Base-by-base conservation (phyloP, 129 eudicot species). In the Flaveria sonorensis region DNA sequence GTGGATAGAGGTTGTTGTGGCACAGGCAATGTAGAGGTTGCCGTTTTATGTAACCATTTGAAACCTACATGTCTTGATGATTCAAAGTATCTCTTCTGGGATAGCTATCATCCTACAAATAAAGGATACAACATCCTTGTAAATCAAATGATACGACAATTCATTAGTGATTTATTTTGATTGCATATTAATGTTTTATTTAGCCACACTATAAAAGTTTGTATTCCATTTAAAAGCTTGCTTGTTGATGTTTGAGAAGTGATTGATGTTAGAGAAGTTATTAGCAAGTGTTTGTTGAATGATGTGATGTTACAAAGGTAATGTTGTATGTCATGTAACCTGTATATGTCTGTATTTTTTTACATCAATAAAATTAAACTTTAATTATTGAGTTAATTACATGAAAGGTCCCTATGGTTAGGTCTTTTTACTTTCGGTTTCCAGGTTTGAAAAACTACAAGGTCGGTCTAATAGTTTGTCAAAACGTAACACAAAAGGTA, bases 1-100 rank as follows among this genome's bases (percentile, higher is more conserved):
- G 77, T 73, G 68, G 77, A 73, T 40, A 57, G 4, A 71, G 96
- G 96, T 14, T 87, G 96, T 30, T 87, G 96, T 71, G 92, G 96
- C 52, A 78, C 88, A 12, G 96, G 96, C 8, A 51, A 59, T 28
- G 19, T 89, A 36, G 92, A 89, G 73, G 88, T 81, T 0, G 43
- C 85, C 3, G 3, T 71, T 5, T 43, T 87, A 1, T 89, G 96
- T 59, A 89, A 79, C 68, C 18, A 32, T 18, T 48, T 55, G 55
- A 56, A 63, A 12, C 56, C 30, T 12, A 52, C 81, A 18, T 89
- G 96, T 75, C 46, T 67, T 8, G 74, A 87, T 75, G 81, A 28
- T 10, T 50, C 86, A 1, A 79, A 81, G 10, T 85, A 83, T 26
- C 73, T 89, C 4, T 89, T 89, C 12, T 89, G 95, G 91, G 95